These are phyloP conservation scores for Mortierella sp. DNA, from an alignment of 371 early-diverging fungal genomes.

Conservation along the genomic window DNA sequence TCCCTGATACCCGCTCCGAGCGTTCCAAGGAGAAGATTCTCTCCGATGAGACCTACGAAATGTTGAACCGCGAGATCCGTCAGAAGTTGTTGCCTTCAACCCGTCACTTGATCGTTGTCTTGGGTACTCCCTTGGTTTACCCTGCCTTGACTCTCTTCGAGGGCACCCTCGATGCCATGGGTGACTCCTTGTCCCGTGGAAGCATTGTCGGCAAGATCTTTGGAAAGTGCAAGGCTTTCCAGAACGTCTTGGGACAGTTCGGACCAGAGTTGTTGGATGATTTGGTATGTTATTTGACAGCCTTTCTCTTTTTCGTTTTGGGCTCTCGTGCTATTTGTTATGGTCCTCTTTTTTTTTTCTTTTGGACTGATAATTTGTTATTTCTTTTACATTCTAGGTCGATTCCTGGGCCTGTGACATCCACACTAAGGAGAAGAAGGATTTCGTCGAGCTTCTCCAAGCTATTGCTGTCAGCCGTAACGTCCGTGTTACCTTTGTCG, in stretches of 20 bases:
- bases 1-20: conserved; percentile 87
- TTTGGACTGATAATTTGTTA: background rate
- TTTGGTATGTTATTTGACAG: conserved; percentile 59
- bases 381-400: conserved; percentile 32
- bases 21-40: conserved; percentile 77
- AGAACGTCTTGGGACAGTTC: conserved; percentile 72
- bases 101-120: conserved; percentile 76
- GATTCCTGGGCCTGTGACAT: conserved; percentile 75
- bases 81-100: conserved; percentile 64
- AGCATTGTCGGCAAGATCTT: conserved; percentile 52
- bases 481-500: conserved; percentile 82
- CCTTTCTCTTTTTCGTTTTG: background rate
- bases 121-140: conserved; percentile 83
- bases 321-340: background rate
- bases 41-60: conserved; percentile 71
- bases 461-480: conserved; percentile 66
- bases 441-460: conserved; percentile 76
- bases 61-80: conserved; percentile 69
- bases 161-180: conserved; percentile 58
- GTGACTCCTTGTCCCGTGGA: conserved; percentile 39
- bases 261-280: conserved; percentile 89
- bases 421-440: conserved; percentile 78
- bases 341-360: background rate
- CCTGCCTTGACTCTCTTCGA: conserved; percentile 80
- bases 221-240: conserved; percentile 54